A percentile compares a stretch with the other conserved stretches of the same genome.
These are phyloP conservation scores for Backusella tarrabulga DNA, from an alignment of 192 early-diverging fungal genomes.

Conservation along the genomic window DNA sequence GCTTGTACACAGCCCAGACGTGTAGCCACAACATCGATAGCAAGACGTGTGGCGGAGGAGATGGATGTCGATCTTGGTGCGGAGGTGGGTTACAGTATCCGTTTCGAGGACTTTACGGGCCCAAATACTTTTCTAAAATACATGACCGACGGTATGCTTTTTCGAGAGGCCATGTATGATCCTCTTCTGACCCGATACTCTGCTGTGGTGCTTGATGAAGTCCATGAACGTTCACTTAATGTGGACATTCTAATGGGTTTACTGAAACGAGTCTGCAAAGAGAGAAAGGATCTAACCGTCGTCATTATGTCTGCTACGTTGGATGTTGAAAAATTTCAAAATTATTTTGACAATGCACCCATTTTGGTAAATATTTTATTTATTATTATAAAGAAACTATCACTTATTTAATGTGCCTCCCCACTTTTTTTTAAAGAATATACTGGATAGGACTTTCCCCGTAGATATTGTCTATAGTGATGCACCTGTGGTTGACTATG, in stretches of 20 bases:
- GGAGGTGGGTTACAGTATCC: conserved; percentile 97
- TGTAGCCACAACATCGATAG: conserved; percentile 98
- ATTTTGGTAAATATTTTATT: conserved; percentile 59
- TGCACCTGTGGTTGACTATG: conserved; percentile 91
- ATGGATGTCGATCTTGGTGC: conserved; percentile 88
- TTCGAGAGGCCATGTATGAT: conserved; percentile 97
- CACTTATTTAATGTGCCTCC: not conserved
- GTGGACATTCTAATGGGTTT: conserved; percentile 99
- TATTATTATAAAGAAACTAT: not conserved
- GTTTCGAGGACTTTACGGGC: conserved; percentile 96
- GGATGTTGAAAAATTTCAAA: conserved; percentile 98
- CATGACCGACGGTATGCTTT: conserved; percentile 99
- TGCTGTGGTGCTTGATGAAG: conserved; percentile 96
- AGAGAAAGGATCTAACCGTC: conserved; percentile 83
- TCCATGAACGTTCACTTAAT: conserved; percentile 94
- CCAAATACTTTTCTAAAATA: conserved; percentile 88
- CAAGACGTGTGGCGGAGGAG: conserved; percentile 98
- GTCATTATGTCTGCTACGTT: conserved; percentile 98
- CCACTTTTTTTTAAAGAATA: conserved; percentile 43
- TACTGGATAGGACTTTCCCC: conserved; percentile 97
- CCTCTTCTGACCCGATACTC: conserved; percentile 85
- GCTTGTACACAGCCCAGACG: conserved; percentile 99
- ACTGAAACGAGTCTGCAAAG: conserved; percentile 80
- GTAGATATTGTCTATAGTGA: conserved; percentile 98
- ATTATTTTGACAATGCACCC: conserved; percentile 96